Evolutionary conservation across 176 grass and related monocot genomes (phyloP), one percentile per base, ranked within the genome.

Genomic region (Puccinellia tenuiflora): DNA sequence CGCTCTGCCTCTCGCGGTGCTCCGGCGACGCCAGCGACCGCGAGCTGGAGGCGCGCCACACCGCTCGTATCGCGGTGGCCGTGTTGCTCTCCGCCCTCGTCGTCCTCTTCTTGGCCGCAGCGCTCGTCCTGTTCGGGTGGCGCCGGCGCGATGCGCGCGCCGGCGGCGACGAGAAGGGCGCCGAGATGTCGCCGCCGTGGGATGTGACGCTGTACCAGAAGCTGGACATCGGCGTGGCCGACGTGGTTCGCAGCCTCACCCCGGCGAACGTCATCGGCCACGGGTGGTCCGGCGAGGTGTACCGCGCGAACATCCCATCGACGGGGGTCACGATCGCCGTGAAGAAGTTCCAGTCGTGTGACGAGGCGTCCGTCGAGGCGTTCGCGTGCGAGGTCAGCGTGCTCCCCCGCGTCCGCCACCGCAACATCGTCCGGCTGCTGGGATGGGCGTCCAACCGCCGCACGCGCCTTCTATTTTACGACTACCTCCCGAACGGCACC

Each of bases 201-300:
- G 87, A 92, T 52, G 88, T 97, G 7, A 97, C 95, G 28, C 88
- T 97, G 75, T 91, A 94, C 83, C 92, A 92, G 84, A 97, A 97
- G 92, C 86, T 88, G 53, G 95, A 94, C 72, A 97, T 97, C 73
- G 62, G 88, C 0, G 81, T 97, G 3, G 86, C 76, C 16, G 95
- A 97, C 10, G 90, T 94, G 62, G 86, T 75, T 0, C 84, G 81
- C 14, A 88, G 70, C 73, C 88, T 97, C 5, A 97, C 90, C 20
- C 73, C 86, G 21, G 87, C 78, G 40, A 97, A 97, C 86, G 78
- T 87, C 11, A 68, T 97, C 21, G 92, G 92, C 0, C 88, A 81
- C 2, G 92, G 92, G 3, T 97, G 94, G 94, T 94, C 92, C 21
- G 92, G 92, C 5, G 47, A 76, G 9, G 92, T 97, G 67, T 97